phyloP scores from a whole-genome alignment of 2,329 filamentous ascomycete genomes.

The Fusarium zealandicum region DNA sequence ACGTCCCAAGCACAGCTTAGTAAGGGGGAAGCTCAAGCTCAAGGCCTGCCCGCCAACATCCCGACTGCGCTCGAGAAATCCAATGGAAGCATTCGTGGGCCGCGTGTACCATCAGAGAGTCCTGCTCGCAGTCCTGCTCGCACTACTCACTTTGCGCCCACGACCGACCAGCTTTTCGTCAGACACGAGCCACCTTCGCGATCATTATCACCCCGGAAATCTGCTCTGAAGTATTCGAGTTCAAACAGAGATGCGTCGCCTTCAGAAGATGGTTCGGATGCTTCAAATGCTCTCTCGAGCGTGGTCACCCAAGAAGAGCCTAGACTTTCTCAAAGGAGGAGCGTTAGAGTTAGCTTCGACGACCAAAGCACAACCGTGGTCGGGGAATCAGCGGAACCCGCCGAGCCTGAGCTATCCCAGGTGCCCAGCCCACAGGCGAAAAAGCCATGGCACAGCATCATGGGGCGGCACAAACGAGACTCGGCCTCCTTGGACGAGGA shows the following conservation, averaged over 20 bases:
- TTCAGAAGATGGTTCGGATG: slow-evolving; percentile 57
- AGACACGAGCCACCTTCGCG: slow-evolving; percentile 74
- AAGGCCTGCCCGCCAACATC: neutral
- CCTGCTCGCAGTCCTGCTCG: slow-evolving; percentile 72
- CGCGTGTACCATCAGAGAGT: slow-evolving; percentile 61
- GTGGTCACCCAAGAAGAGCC: slow-evolving; percentile 48
- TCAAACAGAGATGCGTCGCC: slow-evolving; percentile 62
- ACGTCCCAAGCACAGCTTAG: slow-evolving; percentile 4
- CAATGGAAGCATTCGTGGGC: slow-evolving; percentile 30
- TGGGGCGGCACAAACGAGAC: slow-evolving; percentile 58
- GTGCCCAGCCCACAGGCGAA: slow-evolving; percentile 47
- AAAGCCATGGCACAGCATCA: slow-evolving; percentile 60
- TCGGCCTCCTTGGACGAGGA: slow-evolving; percentile 62
- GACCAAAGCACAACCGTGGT: slow-evolving; percentile 66
- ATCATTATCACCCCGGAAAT: slow-evolving; percentile 79
- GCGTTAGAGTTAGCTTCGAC: slow-evolving; percentile 79
- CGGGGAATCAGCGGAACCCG: slow-evolving; percentile 53
- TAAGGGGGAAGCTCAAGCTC: slow-evolving; percentile 5
- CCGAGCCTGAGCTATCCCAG: slow-evolving; percentile 51
- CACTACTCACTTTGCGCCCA: slow-evolving; percentile 70
- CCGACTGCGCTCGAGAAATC: slow-evolving; percentile 23
- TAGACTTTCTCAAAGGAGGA: slow-evolving; percentile 63
- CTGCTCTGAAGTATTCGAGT: slow-evolving; percentile 71
- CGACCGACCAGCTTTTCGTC: slow-evolving; percentile 61
- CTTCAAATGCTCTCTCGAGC: slow-evolving; percentile 44